Evolutionary conservation across 768 basidiomycete genomes (phyloP).

Genomic region (Hortiboletus campestris): DNA sequence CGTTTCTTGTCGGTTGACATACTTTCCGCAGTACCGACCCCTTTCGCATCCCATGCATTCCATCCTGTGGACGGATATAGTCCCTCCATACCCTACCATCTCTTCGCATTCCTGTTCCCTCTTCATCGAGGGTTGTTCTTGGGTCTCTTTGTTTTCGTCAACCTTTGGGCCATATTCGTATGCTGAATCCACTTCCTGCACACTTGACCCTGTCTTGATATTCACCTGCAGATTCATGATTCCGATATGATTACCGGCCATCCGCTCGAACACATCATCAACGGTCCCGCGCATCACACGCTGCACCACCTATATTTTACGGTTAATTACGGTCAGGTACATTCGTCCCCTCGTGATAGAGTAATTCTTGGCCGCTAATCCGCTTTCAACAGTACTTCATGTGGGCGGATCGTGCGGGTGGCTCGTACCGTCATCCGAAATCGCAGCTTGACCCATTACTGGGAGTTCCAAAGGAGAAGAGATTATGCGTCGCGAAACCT

Average conservation of each 20-base stretch:
- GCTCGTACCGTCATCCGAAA: conserved; percentile 87
- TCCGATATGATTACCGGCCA: conserved; percentile 98
- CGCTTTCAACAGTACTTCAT: conserved; percentile 81
- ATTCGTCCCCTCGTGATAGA: conserved; percentile 30
- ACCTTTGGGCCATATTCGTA: conserved; percentile 92
- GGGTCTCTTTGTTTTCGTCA: conserved; percentile 84
- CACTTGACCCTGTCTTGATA: background rate
- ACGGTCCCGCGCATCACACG: conserved; percentile 98
- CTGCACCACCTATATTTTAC: conserved; percentile 97
- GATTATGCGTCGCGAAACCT: no score
- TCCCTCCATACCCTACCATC: conserved; percentile 93
- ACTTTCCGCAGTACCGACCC: conserved; percentile 78
- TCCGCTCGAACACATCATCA: conserved; percentile 84
- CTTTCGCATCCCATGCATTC: conserved; percentile 97
- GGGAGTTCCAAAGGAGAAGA: conserved; percentile 44
- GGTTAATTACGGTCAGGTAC: conserved; percentile 89
- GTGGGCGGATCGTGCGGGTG: conserved; percentile 81
- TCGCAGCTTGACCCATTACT: conserved; percentile 82
- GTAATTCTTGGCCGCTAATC: conserved; percentile 11
- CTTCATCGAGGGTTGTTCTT: conserved; percentile 84
- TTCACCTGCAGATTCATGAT: conserved; percentile 75
- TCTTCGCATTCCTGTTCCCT: conserved; percentile 89
- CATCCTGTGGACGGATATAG: conserved; percentile 93
- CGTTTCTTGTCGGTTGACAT: conserved; percentile 3
- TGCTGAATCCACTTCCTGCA: conserved; percentile 23